Evolutionary conservation across 2,329 filamentous ascomycete species (phyloP), one percentile per base, ranked within the genome.

Genomic region (Chaetomium sp.): DNA sequence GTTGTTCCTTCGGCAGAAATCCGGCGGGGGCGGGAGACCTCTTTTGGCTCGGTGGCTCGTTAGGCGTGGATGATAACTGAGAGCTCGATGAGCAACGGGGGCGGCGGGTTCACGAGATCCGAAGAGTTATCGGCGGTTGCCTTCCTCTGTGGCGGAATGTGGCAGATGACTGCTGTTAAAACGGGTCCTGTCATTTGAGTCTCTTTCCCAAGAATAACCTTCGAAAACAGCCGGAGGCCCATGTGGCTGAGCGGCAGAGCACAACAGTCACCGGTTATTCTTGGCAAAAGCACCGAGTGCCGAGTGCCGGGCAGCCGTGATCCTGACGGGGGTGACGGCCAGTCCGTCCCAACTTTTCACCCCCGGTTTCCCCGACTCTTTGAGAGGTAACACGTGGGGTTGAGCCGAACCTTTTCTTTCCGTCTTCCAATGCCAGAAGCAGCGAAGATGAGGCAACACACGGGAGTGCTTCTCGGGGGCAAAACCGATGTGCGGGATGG

Each of bases 261-360:
- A 19, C 48, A 49, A 37, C 11, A 41, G 32, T 36, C 32, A 36
- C 8, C 19, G 38, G 36, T 12, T 40, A 6, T 32, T 35, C 49
- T 51, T 51, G 49, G 40, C 49, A 27, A 35, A 2, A 27, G 9
- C 12, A 33, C 36, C 36, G 11, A 40, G 49, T 51, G 49, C 49
- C 49, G 49, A 51, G 49, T 51, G 32, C 49, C 49, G 49, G 40
- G 37, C 48, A 40, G 48, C 27, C 36, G 40, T 41, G 48, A 49
- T 27, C 19, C 19, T 27, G 19, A 27, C 19, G 19, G 19, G 19
- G 19, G 19, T 27, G 19, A 27, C 19, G 19, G 19, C 19, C 19
- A 27, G 19, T 27, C 19, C 19, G 19, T 27, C 19, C 19, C 36
- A 41, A 40, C 27, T 11, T 10, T 36, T 38, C 11, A 5, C n/a